Base-by-base conservation (phyloP, 2,329 filamentous ascomycete genomes). In the Cryoendolithus antarcticus region DNA sequence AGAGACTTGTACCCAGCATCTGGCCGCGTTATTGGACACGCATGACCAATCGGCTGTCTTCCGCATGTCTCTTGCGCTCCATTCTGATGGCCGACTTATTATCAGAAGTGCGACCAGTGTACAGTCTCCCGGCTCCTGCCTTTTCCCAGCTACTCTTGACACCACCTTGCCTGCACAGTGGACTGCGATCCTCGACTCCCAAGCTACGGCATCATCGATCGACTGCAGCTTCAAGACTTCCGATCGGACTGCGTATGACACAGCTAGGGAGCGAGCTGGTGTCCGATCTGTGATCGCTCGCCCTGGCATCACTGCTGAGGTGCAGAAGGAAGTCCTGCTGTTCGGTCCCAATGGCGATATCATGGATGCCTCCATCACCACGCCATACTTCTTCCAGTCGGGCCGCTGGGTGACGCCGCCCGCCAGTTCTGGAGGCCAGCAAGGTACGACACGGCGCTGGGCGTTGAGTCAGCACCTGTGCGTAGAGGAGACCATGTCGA, bases 181-280 rank as follows among this genome's bases (percentile, higher is more conserved):
- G 56, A 52, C 57, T 2, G 42, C 80, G 10, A 59, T 63, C 10
- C 52, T 80, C 9, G 77, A 81, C 56, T 62, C 63, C 0, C 42
- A 61, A 21, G 52, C 63, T 3, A 81, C 71, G 0, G 51, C 56
- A 0, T 65, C 70, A 0, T 70, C 70, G 0, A 70, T 75, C n/a
- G 82, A 80, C 54, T 94, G 88, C 0, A 77, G 80, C 42, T 83
- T 82, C 65, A 96, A 98, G 61, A 96, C 89, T 0, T 91, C 83
- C 0, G 66, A 71, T 35, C 75, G 89, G 9, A 63, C 67, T 7
- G 68, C 77, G 56, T 96, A 96, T 58, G 74, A 82, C 34, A 64
- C 63, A 2, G 83, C 86, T 1, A 74, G 86, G 6, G 54, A 63
- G 19, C 71, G 83, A 9, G 74, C 71, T 0, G 75, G 89, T 35